Percentiles rank a stretch among this genome's conserved stretches.
These are phyloP conservation scores for Lactarius evosmus DNA, from an alignment of 768 basidiomycete genomes.

Conservation along the genomic window DNA sequence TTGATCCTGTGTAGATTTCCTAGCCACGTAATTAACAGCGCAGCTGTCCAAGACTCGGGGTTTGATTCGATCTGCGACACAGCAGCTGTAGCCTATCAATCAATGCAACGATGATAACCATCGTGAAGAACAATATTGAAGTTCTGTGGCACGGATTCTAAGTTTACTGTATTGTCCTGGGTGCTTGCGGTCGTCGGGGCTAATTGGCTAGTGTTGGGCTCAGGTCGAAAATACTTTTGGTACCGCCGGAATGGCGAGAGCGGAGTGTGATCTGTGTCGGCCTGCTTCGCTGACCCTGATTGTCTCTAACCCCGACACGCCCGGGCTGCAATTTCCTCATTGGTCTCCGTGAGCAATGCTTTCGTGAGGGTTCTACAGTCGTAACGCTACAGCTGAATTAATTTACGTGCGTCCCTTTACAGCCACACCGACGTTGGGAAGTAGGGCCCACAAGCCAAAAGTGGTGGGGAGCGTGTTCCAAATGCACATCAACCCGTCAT, in stretches of 20 bases:
- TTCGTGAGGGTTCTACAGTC: neutral
- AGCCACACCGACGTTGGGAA: neutral
- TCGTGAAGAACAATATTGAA: neutral
- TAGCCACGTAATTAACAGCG: neutral
- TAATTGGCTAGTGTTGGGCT: neutral
- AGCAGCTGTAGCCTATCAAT: neutral
- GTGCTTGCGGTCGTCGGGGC: neutral
- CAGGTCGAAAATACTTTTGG: neutral
- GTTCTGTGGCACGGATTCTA: neutral
- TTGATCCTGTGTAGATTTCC: neutral
- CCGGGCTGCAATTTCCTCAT: neutral
- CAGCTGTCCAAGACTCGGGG: neutral
- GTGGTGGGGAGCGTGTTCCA: neutral
- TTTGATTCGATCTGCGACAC: neutral
- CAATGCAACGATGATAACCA: neutral
- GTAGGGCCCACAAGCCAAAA: neutral
- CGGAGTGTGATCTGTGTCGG: neutral
- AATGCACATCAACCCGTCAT: neutral
- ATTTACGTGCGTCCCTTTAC: constrained; percentile 12
- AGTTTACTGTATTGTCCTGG: neutral
- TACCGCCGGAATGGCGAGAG: neutral
- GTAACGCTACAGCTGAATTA: constrained; percentile 19
- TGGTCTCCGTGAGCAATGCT: neutral
- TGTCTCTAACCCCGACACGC: constrained; percentile 14
- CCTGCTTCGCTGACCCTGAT: constrained; percentile 6